Evolutionary conservation across 345 rosid species (phyloP), one percentile per base, ranked within the genome.

Genomic region (Carallia pectinifolia): DNA sequence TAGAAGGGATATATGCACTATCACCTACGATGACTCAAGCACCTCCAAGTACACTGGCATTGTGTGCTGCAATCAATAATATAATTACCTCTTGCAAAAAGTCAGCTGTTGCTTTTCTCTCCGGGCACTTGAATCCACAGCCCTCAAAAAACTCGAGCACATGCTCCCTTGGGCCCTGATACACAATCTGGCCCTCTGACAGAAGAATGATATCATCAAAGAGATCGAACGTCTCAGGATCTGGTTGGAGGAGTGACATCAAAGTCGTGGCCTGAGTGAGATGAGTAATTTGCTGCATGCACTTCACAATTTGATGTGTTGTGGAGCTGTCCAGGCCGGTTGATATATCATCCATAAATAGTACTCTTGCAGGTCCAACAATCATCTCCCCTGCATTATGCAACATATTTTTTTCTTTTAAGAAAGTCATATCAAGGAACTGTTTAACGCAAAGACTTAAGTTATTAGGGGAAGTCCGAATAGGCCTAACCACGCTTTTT

Each of bases 281-380:
- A 76, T 88, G 95, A 27, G 82, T 95, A 19, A 94, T 80, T 72
- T 88, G 95, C 75, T 94, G 93, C 75, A 91, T 71, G 66, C 96
- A 91, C 79, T 90, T 94, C 74, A 91, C 95, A 29, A 94, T 90
- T 68, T 91, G 98, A 60, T 36, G 88, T 9, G 98, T 86, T 1
- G 98, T 93, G 65, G 97, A 94, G 81, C 98, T 91, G 74, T 94
- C 98, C 52, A 94, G 82, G 58, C 96, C 98, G 1, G 96, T 94
- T 7, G 98, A 91, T 81, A 91, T 94, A 76, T 94, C 98, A 65
- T 94, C 98, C 98, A 94, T 94, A 71, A 83, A 89, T 60, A 94
- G 55, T 17, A 93, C 84, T 73, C 88, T 94, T 33, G 97, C 86
- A 31, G 98, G 98, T 23, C 97, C 96, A 34, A 94, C 98, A 31